Evolutionary conservation across 306 rosid genomes (phyloP), one percentile per base, ranked within the genome.

Genomic region (Lupinus albus): DNA sequence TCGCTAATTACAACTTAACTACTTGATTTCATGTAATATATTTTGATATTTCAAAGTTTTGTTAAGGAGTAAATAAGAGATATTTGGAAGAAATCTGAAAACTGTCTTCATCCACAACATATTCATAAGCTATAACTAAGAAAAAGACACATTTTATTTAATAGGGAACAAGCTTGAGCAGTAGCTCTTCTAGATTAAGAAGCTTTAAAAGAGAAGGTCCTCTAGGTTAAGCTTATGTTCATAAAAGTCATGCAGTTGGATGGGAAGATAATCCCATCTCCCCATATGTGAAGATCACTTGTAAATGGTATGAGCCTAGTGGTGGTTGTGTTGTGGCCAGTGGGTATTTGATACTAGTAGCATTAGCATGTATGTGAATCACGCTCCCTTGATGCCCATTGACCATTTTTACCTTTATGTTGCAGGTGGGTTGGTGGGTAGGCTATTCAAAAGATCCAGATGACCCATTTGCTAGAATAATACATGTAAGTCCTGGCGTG

Each of bases 401-500:
- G 73, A 54, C 69, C 72, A 5, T 75, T 78, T 42, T 78, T 14
- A 61, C 55, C 50, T 38, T 57, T 33, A 63, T 68, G 44, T 79
- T 79, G 73, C 89, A 94, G 99, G 95, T 94, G 45, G 99, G 99
- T 55, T 94, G 99, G 97, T 94, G 97, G 97, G 97, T 91, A 15
- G 99, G 99, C 68, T 91, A 80, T 88, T 84, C 99, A 30, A 84
- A 88, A 82, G 87, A 81, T 62, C 81, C 92, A 30, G 95, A 84
- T n/a, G 86, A 91, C 69, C 99, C 99, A 21, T 90, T 88, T 76
- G 99, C 97, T 52, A 82, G 96, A 78, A 67, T 94, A 51, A 73
- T 94, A 64, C 95, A 73, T n/a, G 70, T 94, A 46, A 88, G 91
- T 78, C 99, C 99, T 25, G 84, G 88, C 16, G 82, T 94, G 85